Conservation (phyloP, 495 filamentous ascomycete genomes). For the Penicillium coffeae region DNA sequence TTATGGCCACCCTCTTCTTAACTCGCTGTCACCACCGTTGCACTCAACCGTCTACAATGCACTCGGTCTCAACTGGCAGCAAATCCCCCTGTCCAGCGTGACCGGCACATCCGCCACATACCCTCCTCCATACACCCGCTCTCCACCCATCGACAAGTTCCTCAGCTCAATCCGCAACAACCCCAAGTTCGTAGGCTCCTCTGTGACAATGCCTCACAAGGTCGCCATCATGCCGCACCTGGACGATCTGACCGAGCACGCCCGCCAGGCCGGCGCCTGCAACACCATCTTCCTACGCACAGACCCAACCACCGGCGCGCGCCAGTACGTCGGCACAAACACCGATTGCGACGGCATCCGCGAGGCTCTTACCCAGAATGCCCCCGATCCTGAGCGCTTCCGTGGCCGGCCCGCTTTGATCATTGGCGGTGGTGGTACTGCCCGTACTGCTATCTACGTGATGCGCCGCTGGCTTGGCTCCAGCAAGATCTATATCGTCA, state of each 20-base stretch:
- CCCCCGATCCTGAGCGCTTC: conserved; percentile 38
- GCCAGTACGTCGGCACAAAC: conserved; percentile 62
- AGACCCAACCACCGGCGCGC: conserved; percentile 32
- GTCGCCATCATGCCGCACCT: conserved; percentile 64
- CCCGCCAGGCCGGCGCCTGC: conserved; percentile 62
- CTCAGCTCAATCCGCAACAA: conserved; percentile 43
- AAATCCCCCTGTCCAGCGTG: conserved; percentile 48
- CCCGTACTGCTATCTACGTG: conserved; percentile 66
- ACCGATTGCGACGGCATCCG: conserved; percentile 72
- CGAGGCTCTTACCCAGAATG: conserved; percentile 62
- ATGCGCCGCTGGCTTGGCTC: conserved; percentile 60
- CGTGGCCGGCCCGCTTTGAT: conserved; percentile 56
- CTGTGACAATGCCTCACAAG: conserved; percentile 76
- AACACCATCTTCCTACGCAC: conserved; percentile 67
- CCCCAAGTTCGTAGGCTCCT: conserved; percentile 57
- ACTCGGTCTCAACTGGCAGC: conserved; percentile 57
- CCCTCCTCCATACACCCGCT: conserved; percentile 35
- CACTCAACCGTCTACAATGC: conserved; percentile 61
- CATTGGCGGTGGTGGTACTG: conserved; percentile 65
- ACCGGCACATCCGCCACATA: conserved; percentile 32
- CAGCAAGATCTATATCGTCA: conserved; percentile 67
- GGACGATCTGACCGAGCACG: conserved; percentile 65
- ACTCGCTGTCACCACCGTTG: conserved; percentile 68
- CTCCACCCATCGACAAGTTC: conserved; percentile 46
- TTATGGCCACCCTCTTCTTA: conserved; percentile 54